Evolutionary conservation across 495 filamentous ascomycete species (phyloP).

Genomic region (Bombardia bombarda): DNA sequence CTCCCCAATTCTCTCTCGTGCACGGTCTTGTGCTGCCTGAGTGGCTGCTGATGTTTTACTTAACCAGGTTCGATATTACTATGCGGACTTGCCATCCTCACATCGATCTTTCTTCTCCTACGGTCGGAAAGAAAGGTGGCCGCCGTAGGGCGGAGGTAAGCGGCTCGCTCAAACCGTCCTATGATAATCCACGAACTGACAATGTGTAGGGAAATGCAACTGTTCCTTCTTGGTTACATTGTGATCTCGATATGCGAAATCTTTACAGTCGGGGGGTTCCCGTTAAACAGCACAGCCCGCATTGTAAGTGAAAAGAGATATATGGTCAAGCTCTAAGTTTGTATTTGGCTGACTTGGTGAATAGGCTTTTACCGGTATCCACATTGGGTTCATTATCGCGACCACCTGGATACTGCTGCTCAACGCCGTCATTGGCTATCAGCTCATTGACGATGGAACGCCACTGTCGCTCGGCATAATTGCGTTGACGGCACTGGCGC

Average conservation of each 20-base stretch:
- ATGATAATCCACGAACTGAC: too few species aligned
- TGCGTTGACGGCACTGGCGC: constrained; percentile 51
- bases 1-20: background rate
- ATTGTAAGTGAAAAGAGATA: constrained; percentile 44
- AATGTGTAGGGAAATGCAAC: constrained; percentile 90
- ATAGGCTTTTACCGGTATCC: constrained; percentile 86
- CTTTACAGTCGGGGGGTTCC: constrained; percentile 87
- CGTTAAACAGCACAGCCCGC: constrained; percentile 57
- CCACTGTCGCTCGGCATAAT: constrained; percentile 72
- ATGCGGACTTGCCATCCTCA: constrained; percentile 65
- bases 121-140: constrained; percentile 88
- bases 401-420: constrained; percentile 87
- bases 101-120: constrained; percentile 58
- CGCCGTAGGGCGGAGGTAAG: constrained; percentile 86
- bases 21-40: background rate
- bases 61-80: constrained; percentile 79
- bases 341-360: constrained; percentile 11
- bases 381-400: constrained; percentile 81
- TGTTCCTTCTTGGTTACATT: constrained; percentile 83
- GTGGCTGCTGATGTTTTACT: constrained; percentile 3
- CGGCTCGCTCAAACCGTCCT: too few species aligned
- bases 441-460: constrained; percentile 91
- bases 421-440: constrained; percentile 88
- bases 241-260: constrained; percentile 92
- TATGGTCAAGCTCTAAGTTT: too few species aligned